phyloP scores from a whole-genome alignment of 2,329 filamentous ascomycete genomes.

The Coniochaeta hoffmannii region DNA sequence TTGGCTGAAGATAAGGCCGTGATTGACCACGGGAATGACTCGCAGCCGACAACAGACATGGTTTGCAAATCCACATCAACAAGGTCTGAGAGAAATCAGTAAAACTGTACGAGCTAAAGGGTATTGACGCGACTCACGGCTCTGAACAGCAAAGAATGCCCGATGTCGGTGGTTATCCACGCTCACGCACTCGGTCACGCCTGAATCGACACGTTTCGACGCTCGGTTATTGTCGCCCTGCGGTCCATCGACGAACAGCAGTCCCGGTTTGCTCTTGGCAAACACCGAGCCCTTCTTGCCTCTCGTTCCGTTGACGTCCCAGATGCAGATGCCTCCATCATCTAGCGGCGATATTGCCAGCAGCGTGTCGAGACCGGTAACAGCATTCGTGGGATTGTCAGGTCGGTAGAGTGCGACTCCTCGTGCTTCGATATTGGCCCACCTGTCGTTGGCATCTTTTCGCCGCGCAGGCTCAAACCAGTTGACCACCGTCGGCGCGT shows the following conservation, averaged over 20 bases:
- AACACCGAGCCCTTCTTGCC: slow-evolving; percentile 54
- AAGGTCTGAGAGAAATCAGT: slow-evolving; percentile 37
- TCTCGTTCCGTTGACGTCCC: slow-evolving; percentile 61
- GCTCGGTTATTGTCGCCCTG: slow-evolving; percentile 35
- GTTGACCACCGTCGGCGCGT: slow-evolving; percentile 64
- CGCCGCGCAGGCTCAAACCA: slow-evolving; percentile 66
- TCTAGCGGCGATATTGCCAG: slow-evolving; percentile 72
- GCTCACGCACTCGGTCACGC: slow-evolving; percentile 74
- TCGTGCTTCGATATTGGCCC: slow-evolving; percentile 52
- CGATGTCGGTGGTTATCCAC: slow-evolving; percentile 60
- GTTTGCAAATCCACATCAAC: slow-evolving; percentile 77
- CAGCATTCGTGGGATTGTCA: slow-evolving; percentile 39
- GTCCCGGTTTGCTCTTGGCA: slow-evolving; percentile 56
- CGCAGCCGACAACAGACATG: slow-evolving; percentile 59
- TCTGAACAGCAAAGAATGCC: slow-evolving; percentile 76
- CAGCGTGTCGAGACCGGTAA: slow-evolving; percentile 28
- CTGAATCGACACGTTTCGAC: slow-evolving; percentile 62
- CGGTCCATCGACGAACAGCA: slow-evolving; percentile 54
- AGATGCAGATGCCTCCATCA: slow-evolving; percentile 80
- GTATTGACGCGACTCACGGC: slow-evolving; percentile 37
- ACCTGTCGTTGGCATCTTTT: slow-evolving; percentile 31
- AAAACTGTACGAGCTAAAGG: neutral
- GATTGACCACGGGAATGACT: slow-evolving; percentile 74
- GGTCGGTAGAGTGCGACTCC: slow-evolving; percentile 63
- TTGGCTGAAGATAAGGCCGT: slow-evolving; percentile 69